Percentiles rank a stretch among this genome's conserved stretches.
These are phyloP conservation scores for Trematosphaeria pertusa DNA, from an alignment of 2,329 filamentous ascomycete genomes.

Conservation along the genomic window DNA sequence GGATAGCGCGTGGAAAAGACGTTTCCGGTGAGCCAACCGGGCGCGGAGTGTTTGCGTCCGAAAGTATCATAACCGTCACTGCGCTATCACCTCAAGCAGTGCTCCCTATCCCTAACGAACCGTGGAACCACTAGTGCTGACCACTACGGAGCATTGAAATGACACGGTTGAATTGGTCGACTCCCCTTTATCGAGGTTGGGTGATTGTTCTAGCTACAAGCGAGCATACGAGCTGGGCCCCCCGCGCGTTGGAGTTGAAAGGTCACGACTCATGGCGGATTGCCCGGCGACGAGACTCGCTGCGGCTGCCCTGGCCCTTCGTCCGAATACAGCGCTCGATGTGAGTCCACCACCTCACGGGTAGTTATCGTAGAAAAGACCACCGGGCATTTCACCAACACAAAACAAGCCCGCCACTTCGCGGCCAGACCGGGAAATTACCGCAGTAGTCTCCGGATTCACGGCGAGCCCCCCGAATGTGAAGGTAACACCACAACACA, in stretches of 20 bases:
- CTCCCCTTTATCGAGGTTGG: too few relatives aligned
- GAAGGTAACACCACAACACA: slow-evolving; percentile 71
- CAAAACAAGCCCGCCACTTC: slow-evolving; percentile 66
- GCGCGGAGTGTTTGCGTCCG: neutral
- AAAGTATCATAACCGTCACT: neutral
- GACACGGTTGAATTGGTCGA: too few relatives aligned
- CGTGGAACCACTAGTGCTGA: too few relatives aligned
- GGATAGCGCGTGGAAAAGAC: neutral
- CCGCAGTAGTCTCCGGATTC: slow-evolving; percentile 60
- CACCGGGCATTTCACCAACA: slow-evolving; percentile 70
- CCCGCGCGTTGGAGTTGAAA: too few relatives aligned
- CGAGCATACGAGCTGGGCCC: too few relatives aligned
- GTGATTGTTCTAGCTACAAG: too few relatives aligned
- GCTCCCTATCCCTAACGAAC: too few relatives aligned
- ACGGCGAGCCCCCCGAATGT: slow-evolving; percentile 71
- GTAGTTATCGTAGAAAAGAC: slow-evolving; percentile 58
- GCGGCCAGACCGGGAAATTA: slow-evolving; percentile 55
- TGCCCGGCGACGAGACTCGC: too few relatives aligned
- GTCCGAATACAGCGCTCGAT: slow-evolving; percentile 62
- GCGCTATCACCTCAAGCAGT: too few relatives aligned
- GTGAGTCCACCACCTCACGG: slow-evolving; percentile 68
- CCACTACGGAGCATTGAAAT: too few relatives aligned
- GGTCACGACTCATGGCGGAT: too few relatives aligned
- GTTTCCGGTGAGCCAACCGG: neutral
- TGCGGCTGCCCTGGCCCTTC: slow-evolving; percentile 48